A percentile compares a stretch with the other conserved stretches of the same genome.
These are phyloP conservation scores for Volvariella surrecta DNA, from an alignment of 1,284 basidiomycete genomes.

Conservation along the genomic window DNA sequence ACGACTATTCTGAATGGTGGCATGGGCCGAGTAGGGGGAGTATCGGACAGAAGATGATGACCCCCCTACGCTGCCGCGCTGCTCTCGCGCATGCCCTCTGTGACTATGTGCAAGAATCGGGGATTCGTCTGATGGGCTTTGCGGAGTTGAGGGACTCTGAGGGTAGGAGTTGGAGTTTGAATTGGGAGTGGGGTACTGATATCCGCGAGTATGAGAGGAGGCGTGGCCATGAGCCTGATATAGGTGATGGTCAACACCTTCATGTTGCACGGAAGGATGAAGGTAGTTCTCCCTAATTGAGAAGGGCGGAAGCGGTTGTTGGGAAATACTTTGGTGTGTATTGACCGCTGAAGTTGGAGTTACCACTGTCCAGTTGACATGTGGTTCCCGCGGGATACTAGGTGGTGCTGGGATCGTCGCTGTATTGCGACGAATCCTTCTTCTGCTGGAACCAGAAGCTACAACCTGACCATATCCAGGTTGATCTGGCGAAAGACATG, in stretches of 20 bases:
- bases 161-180: neutral
- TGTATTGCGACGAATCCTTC: slow-evolving; percentile 45
- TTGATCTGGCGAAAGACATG: slow-evolving; percentile 74
- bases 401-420: slow-evolving; percentile 4
- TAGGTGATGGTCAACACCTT: neutral
- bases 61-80: neutral
- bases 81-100: neutral
- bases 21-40: slow-evolving; percentile 19
- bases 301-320: neutral
- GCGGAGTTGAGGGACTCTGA: neutral
- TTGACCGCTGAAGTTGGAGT: slow-evolving; percentile 2
- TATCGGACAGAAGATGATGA: slow-evolving; percentile 12
- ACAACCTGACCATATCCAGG: slow-evolving; percentile 77
- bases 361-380: slow-evolving; percentile 8
- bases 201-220: neutral
- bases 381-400: slow-evolving; percentile 10
- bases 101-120: neutral
- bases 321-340: slow-evolving; percentile 1
- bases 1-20: slow-evolving; percentile 4
- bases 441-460: slow-evolving; percentile 48
- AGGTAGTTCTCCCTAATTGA: neutral
- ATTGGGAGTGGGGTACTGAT: neutral
- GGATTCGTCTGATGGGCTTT: neutral
- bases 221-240: neutral
- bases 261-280: neutral